phyloP scores from a whole-genome alignment of 306 rosid species.

The Purshia tridentata region DNA sequence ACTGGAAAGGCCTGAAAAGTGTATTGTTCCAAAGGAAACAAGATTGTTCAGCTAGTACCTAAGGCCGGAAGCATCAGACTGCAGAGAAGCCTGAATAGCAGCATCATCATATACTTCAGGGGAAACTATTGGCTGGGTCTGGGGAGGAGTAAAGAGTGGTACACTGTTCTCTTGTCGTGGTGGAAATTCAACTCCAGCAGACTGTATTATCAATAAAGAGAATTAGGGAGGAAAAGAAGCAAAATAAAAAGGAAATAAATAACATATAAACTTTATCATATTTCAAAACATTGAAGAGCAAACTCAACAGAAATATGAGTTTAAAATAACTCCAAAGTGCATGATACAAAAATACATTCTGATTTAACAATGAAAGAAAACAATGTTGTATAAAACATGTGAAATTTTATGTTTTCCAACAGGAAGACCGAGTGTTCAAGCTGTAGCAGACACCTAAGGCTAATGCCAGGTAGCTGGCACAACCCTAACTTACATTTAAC shows the following conservation, averaged over 20 bases:
- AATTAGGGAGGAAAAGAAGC: constrained; percentile 11
- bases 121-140: constrained; percentile 66
- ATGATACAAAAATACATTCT: neutral
- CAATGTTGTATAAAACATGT: neutral
- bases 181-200: constrained; percentile 93
- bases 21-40: neutral
- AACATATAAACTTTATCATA: neutral
- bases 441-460: neutral
- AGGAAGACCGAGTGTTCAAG: neutral
- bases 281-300: neutral
- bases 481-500: neutral
- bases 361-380: neutral
- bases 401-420: neutral
- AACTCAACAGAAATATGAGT: neutral
- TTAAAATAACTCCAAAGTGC: neutral
- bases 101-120: constrained; percentile 58
- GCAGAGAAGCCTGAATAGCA: constrained; percentile 85
- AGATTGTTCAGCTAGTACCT: constrained; percentile 50
- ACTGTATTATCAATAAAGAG: constrained; percentile 40
- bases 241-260: constrained; percentile 7
- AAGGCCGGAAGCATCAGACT: constrained; percentile 85
- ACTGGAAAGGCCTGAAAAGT: neutral
- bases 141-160: constrained; percentile 91
- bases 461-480: neutral
- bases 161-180: constrained; percentile 78